Evolutionary conservation across 768 basidiomycete genomes (phyloP).

Genomic region (Suillus alpinus): DNA sequence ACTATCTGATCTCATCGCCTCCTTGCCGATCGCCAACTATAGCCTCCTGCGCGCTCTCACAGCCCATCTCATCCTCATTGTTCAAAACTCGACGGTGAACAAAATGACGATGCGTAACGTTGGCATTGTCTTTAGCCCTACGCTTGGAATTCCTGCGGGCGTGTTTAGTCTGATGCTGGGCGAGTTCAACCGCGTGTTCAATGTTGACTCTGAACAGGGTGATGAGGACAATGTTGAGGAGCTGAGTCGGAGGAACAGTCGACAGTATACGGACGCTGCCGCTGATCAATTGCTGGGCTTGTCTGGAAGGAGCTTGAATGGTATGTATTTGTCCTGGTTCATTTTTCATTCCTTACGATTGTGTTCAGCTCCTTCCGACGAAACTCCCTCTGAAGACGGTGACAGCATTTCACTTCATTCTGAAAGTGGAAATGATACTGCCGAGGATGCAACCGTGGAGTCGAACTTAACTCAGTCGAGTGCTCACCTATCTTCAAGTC

Average conservation of each 20-base stretch:
- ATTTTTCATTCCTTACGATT: constrained; percentile 8
- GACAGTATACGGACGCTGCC: constrained; percentile 78
- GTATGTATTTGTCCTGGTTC: constrained; percentile 41
- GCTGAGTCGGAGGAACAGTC: constrained; percentile 71
- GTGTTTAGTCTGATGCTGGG: constrained; percentile 93
- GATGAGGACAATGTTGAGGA: constrained; percentile 33
- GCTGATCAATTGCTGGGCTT: constrained; percentile 82
- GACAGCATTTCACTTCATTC: constrained; percentile 68
- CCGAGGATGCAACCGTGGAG: constrained; percentile 53
- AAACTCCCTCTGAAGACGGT: constrained; percentile 63
- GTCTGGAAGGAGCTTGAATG: constrained; percentile 60
- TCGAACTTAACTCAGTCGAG: constrained; percentile 41
- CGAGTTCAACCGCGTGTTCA: constrained; percentile 92
- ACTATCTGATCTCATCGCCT: constrained; percentile 80
- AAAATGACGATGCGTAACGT: constrained; percentile 99
- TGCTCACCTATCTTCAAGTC: constrained; percentile 32
- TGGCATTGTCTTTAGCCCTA: constrained; percentile 97
- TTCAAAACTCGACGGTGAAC: constrained; percentile 85
- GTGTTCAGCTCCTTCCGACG: constrained; percentile 47
- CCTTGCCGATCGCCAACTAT: constrained; percentile 90
- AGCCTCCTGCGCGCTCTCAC: constrained; percentile 90
- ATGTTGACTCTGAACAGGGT: constrained; percentile 51
- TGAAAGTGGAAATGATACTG: constrained; percentile 73
- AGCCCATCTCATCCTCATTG: constrained; percentile 92
- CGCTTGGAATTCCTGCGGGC: constrained; percentile 95